Conservation (phyloP, 2,329 filamentous ascomycete species). For the Rhynchosporium agropyri region DNA sequence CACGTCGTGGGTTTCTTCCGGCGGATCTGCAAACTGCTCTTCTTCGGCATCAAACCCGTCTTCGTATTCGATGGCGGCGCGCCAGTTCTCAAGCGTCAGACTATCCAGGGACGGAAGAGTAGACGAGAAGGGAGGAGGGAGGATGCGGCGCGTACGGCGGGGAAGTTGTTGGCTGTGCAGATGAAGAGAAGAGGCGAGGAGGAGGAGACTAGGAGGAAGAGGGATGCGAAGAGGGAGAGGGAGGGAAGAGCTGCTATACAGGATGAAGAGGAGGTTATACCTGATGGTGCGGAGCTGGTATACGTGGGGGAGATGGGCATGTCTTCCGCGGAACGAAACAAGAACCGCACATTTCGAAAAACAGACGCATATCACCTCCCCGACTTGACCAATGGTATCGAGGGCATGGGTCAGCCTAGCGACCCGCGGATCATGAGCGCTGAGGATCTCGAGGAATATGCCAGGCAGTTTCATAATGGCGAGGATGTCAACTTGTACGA, state of each 20-base stretch:
- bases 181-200: slow-evolving; percentile 91
- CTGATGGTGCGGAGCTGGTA: slow-evolving; percentile 69
- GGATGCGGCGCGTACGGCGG: slow-evolving; percentile 89
- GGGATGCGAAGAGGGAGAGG: slow-evolving; percentile 41
- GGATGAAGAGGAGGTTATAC: slow-evolving; percentile 67
- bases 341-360: slow-evolving; percentile 79
- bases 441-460: slow-evolving; percentile 92
- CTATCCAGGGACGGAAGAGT: slow-evolving; percentile 76
- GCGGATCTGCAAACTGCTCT: slow-evolving; percentile 95
- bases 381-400: slow-evolving; percentile 75
- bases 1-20: slow-evolving; percentile 98
- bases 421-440: slow-evolving; percentile 96
- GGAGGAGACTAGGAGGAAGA: slow-evolving; percentile 68
- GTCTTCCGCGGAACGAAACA: slow-evolving; percentile 72
- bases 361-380: slow-evolving; percentile 96
- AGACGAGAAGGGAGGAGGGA: slow-evolving; percentile 86
- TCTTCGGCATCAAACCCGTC: slow-evolving; percentile 93
- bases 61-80: slow-evolving; percentile 98
- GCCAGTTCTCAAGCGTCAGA: slow-evolving; percentile 86
- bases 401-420: slow-evolving; percentile 84
- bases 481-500: slow-evolving; percentile 93
- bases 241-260: slow-evolving; percentile 47
- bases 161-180: slow-evolving; percentile 88
- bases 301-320: slow-evolving; percentile 92
- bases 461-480: slow-evolving; percentile 85